Base-by-base conservation (phyloP, 2,329 filamentous ascomycete genomes). In the Diatrype stigma region DNA sequence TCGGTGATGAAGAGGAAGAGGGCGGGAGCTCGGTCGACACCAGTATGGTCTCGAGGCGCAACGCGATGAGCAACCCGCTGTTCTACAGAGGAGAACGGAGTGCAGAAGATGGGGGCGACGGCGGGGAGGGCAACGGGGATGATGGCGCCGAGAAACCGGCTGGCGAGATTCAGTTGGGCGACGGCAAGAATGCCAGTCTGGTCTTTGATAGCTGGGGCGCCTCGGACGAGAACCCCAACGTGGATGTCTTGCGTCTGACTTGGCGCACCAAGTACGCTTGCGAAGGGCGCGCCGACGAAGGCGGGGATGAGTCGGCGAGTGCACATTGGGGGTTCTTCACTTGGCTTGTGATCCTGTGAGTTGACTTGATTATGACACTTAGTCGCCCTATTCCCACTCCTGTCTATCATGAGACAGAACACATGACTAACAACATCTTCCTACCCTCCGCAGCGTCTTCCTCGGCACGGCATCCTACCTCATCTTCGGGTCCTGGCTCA, bases 401-500 rank as follows among this genome's bases (percentile, higher is more conserved):
- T 46, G 32, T n/a, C n/a, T 28, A n/a, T 42, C 49, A 45, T 32
- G 40, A 38, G 2, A 22, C 42, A 16, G 12, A 3, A 35, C 8
- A 12, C 50, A 16, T 47, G 16, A 52, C n/a, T 32, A 55, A 62
- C 66, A n/a, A 59, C 57, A 64, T 53, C 45, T n/a, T 12, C 30
- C 11, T 21, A n/a, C 10, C 6, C 26, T 30, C 5, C 49, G 19
- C 58, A 96, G 92, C 60, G 73, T 87, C 53, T 99, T 99, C 80
- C 79, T 97, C 56, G 82, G 82, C 44, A 87, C 85, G 38, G 90
- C 94, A 2, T 76, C 92, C 22, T 99, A 97, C 73, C 85, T 99
- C 58, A 96, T 97, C 68, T 97, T 97, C 66, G 92, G 93, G 57
- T 96, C 92, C 19, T 99, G 94, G 94, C 85, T 97, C 68, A 97